A percentile compares a stretch with the other conserved stretches of the same genome.
Conservation (phyloP, 2,329 filamentous ascomycete genomes). For the Monilinia aucupariae region DNA sequence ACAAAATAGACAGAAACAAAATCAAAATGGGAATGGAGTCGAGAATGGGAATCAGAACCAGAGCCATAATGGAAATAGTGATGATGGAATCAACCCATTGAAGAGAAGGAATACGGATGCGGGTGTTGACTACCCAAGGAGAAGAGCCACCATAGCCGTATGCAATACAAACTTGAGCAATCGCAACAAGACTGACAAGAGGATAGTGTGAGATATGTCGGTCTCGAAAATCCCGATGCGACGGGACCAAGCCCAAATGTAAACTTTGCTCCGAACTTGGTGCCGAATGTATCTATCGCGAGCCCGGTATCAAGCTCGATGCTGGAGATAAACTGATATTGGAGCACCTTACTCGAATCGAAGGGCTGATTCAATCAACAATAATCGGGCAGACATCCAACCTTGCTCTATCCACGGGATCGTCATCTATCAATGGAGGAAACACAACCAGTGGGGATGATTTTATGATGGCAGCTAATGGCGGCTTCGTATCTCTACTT, state of each 20-base stretch:
- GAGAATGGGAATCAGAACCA: constrained; percentile 12
- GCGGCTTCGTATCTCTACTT: constrained; percentile 48
- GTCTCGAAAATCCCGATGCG: constrained; percentile 73
- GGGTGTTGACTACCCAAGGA: constrained; percentile 57
- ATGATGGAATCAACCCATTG: constrained; percentile 53
- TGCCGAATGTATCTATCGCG: constrained; percentile 77
- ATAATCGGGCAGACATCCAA: constrained; percentile 49
- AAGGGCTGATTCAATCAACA: constrained; percentile 69
- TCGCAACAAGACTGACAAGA: constrained; percentile 20
- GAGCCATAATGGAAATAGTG: constrained; percentile 34
- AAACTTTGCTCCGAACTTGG: constrained; percentile 77
- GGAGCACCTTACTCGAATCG: constrained; percentile 71
- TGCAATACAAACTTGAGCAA: constrained; percentile 32
- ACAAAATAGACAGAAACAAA: constrained; percentile 37
- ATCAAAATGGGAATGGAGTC: constrained; percentile 11
- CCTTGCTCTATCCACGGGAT: constrained; percentile 54
- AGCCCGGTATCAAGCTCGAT: constrained; percentile 81
- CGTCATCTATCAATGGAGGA: constrained; percentile 59
- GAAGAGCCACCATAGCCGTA: constrained; percentile 62
- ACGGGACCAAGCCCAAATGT: constrained; percentile 76
- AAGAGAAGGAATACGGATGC: constrained; percentile 59
- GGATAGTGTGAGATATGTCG: constrained; percentile 72
- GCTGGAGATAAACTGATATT: constrained; percentile 82
- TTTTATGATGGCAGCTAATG: constrained; percentile 41
- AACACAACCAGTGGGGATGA: constrained; percentile 56